Evolutionary conservation across 352 stramenopile genomes (phyloP).

Genomic region (Phytophthora cryptogea): DNA sequence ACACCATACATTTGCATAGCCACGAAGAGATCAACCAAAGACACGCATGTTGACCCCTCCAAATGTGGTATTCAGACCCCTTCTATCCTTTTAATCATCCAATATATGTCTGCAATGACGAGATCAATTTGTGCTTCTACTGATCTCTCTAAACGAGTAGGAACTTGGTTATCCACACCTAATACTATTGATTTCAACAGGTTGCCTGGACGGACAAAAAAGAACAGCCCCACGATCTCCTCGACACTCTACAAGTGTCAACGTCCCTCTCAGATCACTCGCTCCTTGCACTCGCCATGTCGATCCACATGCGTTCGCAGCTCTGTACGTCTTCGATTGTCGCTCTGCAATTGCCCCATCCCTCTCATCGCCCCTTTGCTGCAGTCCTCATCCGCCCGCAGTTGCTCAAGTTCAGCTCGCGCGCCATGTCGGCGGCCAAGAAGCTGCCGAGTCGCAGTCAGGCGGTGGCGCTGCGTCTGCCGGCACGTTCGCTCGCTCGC

Average conservation of each 20-base stretch:
- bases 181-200: neutral
- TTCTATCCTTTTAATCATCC: neutral
- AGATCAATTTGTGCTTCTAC: too few relatives aligned
- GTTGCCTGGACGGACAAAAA: neutral
- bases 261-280: neutral
- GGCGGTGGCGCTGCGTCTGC: conserved; percentile 31
- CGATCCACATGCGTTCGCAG: conserved; percentile 56
- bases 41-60: neutral
- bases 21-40: neutral
- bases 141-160: neutral
- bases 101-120: too few relatives aligned
- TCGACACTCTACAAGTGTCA: conserved; percentile 11
- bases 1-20: conserved; percentile 17
- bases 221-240: conserved; percentile 6
- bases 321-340: conserved; percentile 37
- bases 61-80: neutral
- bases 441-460: conserved; percentile 38
- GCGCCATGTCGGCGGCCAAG: conserved; percentile 33
- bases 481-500: conserved; percentile 26
- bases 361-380: neutral
- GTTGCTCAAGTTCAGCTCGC: conserved; percentile 37
- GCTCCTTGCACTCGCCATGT: conserved; percentile 22
- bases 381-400: conserved; percentile 53
- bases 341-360: neutral
- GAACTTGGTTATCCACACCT: neutral